phyloP scores from a whole-genome alignment of 2,329 filamentous ascomycete species.

The Erysiphe pulchra region DNA sequence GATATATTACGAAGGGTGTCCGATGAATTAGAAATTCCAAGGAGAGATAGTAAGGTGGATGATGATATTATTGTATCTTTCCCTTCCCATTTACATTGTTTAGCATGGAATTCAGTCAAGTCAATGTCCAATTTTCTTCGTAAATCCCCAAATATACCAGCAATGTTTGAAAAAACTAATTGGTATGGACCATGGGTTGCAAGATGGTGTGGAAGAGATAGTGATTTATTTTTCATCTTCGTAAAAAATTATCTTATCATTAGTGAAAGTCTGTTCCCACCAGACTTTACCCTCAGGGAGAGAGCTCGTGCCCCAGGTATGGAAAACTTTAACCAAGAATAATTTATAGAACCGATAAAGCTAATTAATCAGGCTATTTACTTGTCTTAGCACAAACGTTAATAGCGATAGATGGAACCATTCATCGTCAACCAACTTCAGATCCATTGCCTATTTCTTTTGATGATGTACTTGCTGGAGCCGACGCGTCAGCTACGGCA shows the following conservation, averaged over 20 bases:
- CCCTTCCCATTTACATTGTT: conserved; percentile 23
- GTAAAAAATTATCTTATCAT: conserved; percentile 44
- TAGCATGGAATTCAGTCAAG: conserved; percentile 34
- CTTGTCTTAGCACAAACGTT: conserved; percentile 44
- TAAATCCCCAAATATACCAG: conserved; percentile 23
- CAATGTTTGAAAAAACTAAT: conserved; percentile 33
- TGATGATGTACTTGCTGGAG: conserved; percentile 36
- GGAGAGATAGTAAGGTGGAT: conserved; percentile 21
- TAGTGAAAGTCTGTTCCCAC: conserved; percentile 28
- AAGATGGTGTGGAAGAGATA: conserved; percentile 47
- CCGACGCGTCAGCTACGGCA: conserved; percentile 28
- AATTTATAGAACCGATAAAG: neutral
- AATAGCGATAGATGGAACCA: conserved; percentile 36
- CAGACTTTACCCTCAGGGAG: conserved; percentile 25
- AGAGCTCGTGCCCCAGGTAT: conserved; percentile 29
- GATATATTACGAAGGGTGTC: conserved; percentile 34
- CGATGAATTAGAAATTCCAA: conserved; percentile 30
- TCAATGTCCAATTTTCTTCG: conserved; percentile 28
- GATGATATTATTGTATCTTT: conserved; percentile 15
- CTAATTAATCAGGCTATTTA: conserved; percentile 23
- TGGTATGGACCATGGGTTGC: conserved; percentile 47
- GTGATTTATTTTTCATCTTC: conserved; percentile 50
- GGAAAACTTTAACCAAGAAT: neutral
- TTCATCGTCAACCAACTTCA: conserved; percentile 30
- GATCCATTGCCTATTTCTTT: conserved; percentile 31